Percentiles rank a stretch among this genome's conserved stretches.
Evolutionary conservation across 2,329 filamentous ascomycete genomes (phyloP).

Genomic region (Alternaria atra): DNA sequence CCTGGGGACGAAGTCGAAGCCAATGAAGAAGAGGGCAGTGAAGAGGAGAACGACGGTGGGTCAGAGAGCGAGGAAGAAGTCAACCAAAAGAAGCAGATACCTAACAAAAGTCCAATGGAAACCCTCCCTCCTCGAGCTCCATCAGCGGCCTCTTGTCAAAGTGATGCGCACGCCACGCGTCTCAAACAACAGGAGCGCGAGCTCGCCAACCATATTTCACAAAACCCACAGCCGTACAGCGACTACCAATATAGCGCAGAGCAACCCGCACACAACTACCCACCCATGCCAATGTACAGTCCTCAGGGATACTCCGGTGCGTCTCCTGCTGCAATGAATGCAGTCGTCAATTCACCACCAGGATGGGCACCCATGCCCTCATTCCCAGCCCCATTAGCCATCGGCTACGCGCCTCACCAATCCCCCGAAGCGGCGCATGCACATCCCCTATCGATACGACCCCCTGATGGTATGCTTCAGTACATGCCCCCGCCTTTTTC

Average conservation of each 20-base stretch:
- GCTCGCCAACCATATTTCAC: conserved; percentile 46
- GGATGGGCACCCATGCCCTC: conserved; percentile 34
- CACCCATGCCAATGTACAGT: conserved; percentile 43
- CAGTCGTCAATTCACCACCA: conserved; percentile 29
- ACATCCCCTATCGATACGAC: conserved; percentile 34
- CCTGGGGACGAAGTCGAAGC: conserved; percentile 26
- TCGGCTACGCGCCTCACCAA: conserved; percentile 36
- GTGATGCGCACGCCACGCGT: conserved; percentile 38
- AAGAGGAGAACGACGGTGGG: conserved; percentile 19
- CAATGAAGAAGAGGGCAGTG: conserved; percentile 19
- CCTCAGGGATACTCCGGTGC: conserved; percentile 35
- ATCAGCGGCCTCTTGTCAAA: conserved; percentile 32
- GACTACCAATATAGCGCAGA: conserved; percentile 40
- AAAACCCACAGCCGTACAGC: conserved; percentile 48
- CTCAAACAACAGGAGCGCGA: conserved; percentile 45
- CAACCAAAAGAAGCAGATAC: conserved; percentile 19
- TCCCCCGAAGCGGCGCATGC: conserved; percentile 32
- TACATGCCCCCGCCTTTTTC: conserved; percentile 29
- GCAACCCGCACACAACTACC: conserved; percentile 33
- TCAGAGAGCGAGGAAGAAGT: conserved; percentile 30
- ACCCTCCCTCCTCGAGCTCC: conserved; percentile 32
- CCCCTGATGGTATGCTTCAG: conserved; percentile 24
- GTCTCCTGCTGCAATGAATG: conserved; percentile 33
- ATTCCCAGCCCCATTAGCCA: conserved; percentile 36
- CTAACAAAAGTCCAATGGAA: conserved; percentile 25